phyloP scores from a whole-genome alignment of 2,329 filamentous ascomycete species.

The Aphanocladium album region DNA sequence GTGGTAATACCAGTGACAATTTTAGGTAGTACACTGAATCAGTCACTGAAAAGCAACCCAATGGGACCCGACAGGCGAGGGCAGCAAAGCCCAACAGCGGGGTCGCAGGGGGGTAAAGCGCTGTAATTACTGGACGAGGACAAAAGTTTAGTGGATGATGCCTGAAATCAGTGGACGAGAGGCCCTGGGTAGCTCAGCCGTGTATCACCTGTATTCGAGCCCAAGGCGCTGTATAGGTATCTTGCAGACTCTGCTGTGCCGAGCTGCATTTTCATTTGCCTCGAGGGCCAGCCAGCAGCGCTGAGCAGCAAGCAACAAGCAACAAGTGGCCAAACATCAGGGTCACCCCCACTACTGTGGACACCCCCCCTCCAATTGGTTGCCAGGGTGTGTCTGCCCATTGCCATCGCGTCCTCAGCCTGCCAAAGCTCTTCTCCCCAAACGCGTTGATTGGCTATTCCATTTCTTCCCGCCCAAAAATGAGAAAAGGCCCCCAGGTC shows the following conservation, averaged over 20 bases:
- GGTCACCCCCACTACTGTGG: background rate
- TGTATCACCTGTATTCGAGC: background rate
- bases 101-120: background rate
- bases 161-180: background rate
- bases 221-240: too few species aligned
- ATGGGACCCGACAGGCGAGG: background rate
- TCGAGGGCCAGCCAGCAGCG: background rate
- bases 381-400: background rate
- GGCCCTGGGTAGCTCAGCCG: background rate
- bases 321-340: background rate
- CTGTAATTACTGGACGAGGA: too few species aligned
- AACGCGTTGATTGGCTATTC: background rate
- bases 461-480: background rate
- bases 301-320: too few species aligned
- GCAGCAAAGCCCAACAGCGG: slow-evolving; percentile 2
- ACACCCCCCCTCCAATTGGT: slow-evolving; percentile 7
- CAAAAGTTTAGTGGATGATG: too few species aligned
- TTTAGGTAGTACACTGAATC: background rate
- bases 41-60: background rate
- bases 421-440: background rate
- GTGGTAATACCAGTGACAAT: background rate
- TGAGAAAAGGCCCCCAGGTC: background rate
- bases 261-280: background rate
- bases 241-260: too few species aligned
- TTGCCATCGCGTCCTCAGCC: background rate